A percentile compares a stretch with the other conserved stretches of the same genome.
Evolutionary conservation across 2,329 filamentous ascomycete species (phyloP).

Genomic region (Monosporascus cannonballus): DNA sequence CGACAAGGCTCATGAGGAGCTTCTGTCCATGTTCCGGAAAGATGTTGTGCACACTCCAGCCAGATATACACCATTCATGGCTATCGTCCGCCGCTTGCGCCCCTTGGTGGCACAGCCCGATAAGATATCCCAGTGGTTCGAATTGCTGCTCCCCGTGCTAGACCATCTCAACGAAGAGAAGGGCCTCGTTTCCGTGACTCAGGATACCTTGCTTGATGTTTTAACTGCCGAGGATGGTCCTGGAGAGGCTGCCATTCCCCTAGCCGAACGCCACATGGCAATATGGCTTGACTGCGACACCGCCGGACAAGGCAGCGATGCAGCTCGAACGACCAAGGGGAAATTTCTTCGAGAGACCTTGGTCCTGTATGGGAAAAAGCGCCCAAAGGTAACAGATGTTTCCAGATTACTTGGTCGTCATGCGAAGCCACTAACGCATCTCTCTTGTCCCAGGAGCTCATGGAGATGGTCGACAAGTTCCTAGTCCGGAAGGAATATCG

Average conservation of each 20-base stretch:
- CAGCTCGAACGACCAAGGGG: constrained; percentile 38
- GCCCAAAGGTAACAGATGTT: constrained; percentile 47
- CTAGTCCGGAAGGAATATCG: constrained; percentile 60
- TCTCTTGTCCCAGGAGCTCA: constrained; percentile 48
- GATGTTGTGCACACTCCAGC: constrained; percentile 50
- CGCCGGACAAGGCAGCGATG: constrained; percentile 30
- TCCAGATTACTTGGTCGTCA: constrained; percentile 3
- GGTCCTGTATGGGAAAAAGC: constrained; percentile 59
- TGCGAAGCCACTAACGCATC: constrained; percentile 15
- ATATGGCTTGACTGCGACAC: constrained; percentile 47
- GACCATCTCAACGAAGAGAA: constrained; percentile 55
- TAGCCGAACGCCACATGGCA: constrained; percentile 44
- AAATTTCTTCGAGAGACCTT: constrained; percentile 45
- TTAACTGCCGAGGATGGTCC: constrained; percentile 57
- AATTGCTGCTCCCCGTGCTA: constrained; percentile 51
- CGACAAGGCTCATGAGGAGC: constrained; percentile 69
- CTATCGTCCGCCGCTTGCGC: constrained; percentile 57
- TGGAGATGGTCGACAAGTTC: constrained; percentile 58
- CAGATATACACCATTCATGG: constrained; percentile 62
- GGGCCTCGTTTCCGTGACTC: constrained; percentile 56
- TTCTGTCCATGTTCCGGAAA: constrained; percentile 60
- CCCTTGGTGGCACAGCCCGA: constrained; percentile 57
- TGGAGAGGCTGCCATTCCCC: constrained; percentile 33
- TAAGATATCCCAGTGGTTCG: constrained; percentile 67
- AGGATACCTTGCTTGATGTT: constrained; percentile 58